Base-by-base conservation (phyloP, 2,329 filamentous ascomycete species). In the Alternaria brassicae region DNA sequence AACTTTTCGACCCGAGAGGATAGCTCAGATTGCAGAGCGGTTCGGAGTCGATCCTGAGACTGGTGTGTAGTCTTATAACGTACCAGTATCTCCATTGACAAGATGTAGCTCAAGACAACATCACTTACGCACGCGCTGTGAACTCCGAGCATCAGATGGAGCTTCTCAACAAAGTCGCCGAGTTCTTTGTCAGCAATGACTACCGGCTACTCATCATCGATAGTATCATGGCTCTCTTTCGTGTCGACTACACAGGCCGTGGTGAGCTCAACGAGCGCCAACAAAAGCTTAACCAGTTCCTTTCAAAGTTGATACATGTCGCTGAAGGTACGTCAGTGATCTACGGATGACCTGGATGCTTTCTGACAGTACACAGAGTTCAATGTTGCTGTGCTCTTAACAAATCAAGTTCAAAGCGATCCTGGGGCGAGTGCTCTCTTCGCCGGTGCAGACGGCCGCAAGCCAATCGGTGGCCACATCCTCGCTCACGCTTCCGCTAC, bases 341-440 rank as follows among this genome's bases (percentile, higher is more conserved):
- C 7, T 10, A 9, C 9, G 6, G 12, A 3, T 1, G 8, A 12
- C 17, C 12, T 19, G 1, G 4, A 17, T 19, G 6, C 13, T 27
- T 2, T 32, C 58, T 63, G 2, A 69, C 28, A 13, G 27, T 8
- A 2, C 7, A 49, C 27, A 83, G 88, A 90, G 69, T 91, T 90
- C 79, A 91, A 90, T 69, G 80, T 90, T 58, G 86, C 84, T 48
- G 76, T 78, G 8, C 74, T 78, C 41, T 66, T 78, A 86, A 90
- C 88, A 53, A 91, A 90, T 65, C 88, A 91, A 77, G 88, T 91
- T 34, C 88, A 90, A 77, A 89, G 86, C 58, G 88, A 90, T 66
- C 88, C 88, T 13, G 88, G 88, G 61, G 88, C 88, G 10, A 89
- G 83, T 73, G 86, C 88, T 44, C 80, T 90, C 10, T 90, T 90